Conservation (phyloP, 1,139 yeast species). For the Suhomyces chickasaworum region DNA sequence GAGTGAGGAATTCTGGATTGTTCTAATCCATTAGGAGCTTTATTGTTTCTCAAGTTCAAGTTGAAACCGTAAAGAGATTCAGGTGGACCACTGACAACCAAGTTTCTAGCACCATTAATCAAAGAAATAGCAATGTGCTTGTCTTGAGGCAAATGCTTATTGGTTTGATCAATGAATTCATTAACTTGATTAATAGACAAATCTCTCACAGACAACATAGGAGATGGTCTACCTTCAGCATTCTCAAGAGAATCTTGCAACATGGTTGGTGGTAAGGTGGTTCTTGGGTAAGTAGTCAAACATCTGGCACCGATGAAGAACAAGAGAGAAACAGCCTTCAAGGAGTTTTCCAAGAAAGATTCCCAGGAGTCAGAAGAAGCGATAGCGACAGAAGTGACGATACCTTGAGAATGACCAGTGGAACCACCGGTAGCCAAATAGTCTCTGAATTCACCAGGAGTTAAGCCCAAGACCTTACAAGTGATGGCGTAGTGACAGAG, state of each 20-base stretch:
- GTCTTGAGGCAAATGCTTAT: conserved; percentile 88
- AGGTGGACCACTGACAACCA: conserved; percentile 97
- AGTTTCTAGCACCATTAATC: conserved; percentile 92
- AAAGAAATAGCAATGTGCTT: conserved; percentile 90
- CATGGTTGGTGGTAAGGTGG: conserved; percentile 91
- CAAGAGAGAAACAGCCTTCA: conserved; percentile 79
- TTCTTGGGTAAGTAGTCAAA: conserved; percentile 86
- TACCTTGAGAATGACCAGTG: conserved; percentile 98
- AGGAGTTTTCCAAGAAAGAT: conserved; percentile 67
- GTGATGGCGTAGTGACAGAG: conserved; percentile 90
- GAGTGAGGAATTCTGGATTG: conserved; percentile 93
- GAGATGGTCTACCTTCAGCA: conserved; percentile 96
- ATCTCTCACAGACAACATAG: conserved; percentile 94
- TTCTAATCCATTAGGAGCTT: conserved; percentile 92
- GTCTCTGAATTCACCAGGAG: conserved; percentile 85
- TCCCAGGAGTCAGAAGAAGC: conserved; percentile 88
- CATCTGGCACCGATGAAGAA: conserved; percentile 94
- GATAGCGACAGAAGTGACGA: conserved; percentile 89
- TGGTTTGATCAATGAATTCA: conserved; percentile 77
- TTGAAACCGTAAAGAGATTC: conserved; percentile 97
- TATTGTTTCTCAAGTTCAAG: conserved; percentile 86
- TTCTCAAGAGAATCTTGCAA: conserved; percentile 90
- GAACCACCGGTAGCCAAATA: conserved; percentile 65
- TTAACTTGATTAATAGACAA: conserved; percentile 79
- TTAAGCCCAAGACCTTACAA: conserved; percentile 77